Base-by-base conservation (phyloP, 2,329 filamentous ascomycete genomes). In the Paraconiothyrium brasiliense region DNA sequence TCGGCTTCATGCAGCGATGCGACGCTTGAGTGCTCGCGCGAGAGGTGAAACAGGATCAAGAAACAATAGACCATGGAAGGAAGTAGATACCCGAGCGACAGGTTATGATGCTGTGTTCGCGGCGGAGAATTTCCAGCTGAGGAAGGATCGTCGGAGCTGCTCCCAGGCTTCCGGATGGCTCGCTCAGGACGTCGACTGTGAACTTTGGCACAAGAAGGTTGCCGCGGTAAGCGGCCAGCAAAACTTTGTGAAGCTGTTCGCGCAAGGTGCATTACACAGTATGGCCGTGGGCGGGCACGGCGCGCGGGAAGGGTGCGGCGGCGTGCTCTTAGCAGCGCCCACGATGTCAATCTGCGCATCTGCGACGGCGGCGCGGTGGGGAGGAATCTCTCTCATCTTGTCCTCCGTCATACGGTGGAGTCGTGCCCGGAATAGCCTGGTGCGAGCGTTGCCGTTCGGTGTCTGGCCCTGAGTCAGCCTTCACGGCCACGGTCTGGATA, bases 71-170 rank as follows among this genome's bases (percentile, higher is more conserved):
- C 16, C 50, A 27, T 32, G 22, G 13, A 27, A 32, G 50, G 6
- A 22, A 27, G 35, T 6, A 20, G 20, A 20, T 20, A 46, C 37
- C 39, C 51, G 24, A 37, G 22, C 39, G 10, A 27, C 37, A 32
- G 37, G 51, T 44, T 34, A 16, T 22, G 24, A 20, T 30, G 13
- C 11, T 20, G 14, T 11, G 37, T 7, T 44, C 37, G 37, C 51
- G 39, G 39, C 51, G 51, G 51, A 54, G 51, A 54, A 54, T 54
- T 54, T 54, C 44, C 51, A 30, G 51, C 51, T 44, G 22, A 34
- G 37, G 54, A 24, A 56, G 24, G 54, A 47, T 46, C 30, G 54
- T 37, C 54, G 30, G 27, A 54, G 24, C 22, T 16, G 51, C 37
- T 44, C 51, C 51, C 51, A 43, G 39, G 22, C 6, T 24, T 54